Evolutionary conservation across 1,139 yeast genomes (phyloP).

Genomic region (Suhomyces guaymorum): DNA sequence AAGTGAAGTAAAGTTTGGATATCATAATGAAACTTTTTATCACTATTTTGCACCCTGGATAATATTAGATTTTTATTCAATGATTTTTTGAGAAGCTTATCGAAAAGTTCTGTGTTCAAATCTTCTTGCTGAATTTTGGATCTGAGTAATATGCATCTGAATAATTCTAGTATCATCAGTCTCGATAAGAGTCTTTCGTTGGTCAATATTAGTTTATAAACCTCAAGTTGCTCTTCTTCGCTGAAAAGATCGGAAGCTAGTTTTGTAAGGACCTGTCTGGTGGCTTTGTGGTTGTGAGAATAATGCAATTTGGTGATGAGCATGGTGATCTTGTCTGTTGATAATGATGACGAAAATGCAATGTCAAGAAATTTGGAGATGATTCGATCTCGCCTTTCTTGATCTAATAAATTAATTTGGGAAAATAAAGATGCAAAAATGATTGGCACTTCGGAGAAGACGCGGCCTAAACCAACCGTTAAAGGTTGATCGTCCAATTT

Average conservation of each 20-base stretch:
- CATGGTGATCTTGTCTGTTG: background rate
- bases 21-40: constrained; percentile 16
- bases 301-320: constrained; percentile 7
- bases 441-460: constrained; percentile 3
- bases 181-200: constrained; percentile 17
- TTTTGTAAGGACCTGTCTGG: constrained; percentile 2
- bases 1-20: constrained; percentile 19
- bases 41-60: constrained; percentile 4
- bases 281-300: constrained; percentile 4
- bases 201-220: constrained; percentile 6
- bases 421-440: constrained; percentile 5
- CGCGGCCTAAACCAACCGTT: constrained; percentile 2
- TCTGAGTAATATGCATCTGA: constrained; percentile 23
- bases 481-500: constrained; percentile 11
- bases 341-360: background rate
- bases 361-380: constrained; percentile 1
- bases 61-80: constrained; percentile 11
- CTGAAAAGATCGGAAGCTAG: background rate
- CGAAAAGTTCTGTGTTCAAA: constrained; percentile 17
- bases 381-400: constrained; percentile 3
- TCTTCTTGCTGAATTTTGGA: constrained; percentile 18
- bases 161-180: constrained; percentile 24
- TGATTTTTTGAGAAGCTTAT: constrained; percentile 13
- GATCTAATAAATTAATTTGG: constrained; percentile 4
- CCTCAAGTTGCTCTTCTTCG: constrained; percentile 1